These are phyloP conservation scores for Mycena rebaudengoi DNA, from an alignment of 768 basidiomycete genomes.

Conservation along the genomic window DNA sequence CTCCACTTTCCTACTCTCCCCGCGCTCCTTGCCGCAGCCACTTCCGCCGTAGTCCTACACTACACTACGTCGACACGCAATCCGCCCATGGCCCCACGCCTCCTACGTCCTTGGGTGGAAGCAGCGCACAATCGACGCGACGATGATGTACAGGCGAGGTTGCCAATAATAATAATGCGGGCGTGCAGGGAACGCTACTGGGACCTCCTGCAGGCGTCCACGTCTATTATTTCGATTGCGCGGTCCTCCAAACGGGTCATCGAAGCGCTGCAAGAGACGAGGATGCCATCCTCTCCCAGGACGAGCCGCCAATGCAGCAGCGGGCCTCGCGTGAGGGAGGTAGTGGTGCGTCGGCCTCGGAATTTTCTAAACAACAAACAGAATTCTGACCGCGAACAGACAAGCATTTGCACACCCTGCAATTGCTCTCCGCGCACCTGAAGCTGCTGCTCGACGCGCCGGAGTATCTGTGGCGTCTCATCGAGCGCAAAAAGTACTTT, in stretches of 20 bases:
- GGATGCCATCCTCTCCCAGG: conserved; percentile 57
- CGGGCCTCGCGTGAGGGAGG: conserved; percentile 44
- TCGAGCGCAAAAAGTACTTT: conserved; percentile 82
- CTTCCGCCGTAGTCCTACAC: no score
- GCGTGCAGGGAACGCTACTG: conserved; percentile 89
- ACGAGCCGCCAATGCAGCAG: conserved; percentile 53
- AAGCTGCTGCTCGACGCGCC: conserved; percentile 93
- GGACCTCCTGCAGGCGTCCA: conserved; percentile 85
- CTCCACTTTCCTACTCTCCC: no score
- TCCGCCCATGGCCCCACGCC: no score
- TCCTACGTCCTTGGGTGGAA: no score
- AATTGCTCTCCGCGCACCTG: conserved; percentile 85
- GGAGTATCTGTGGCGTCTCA: conserved; percentile 88
- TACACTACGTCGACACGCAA: no score
- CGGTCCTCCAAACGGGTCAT: conserved; percentile 72
- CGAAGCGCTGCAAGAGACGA: conserved; percentile 70
- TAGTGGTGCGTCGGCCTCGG: conserved; percentile 57
- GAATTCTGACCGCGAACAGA: conserved; percentile 55
- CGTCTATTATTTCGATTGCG: conserved; percentile 83
- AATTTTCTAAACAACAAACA: no score
- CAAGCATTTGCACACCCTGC: conserved; percentile 70
- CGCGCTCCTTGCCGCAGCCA: no score
- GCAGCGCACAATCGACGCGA: no score
- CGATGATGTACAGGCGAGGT: no score
- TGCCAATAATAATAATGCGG: conserved; percentile 59